Conservation (phyloP, 306 rosid genomes). For the Cicer yamashitae region DNA sequence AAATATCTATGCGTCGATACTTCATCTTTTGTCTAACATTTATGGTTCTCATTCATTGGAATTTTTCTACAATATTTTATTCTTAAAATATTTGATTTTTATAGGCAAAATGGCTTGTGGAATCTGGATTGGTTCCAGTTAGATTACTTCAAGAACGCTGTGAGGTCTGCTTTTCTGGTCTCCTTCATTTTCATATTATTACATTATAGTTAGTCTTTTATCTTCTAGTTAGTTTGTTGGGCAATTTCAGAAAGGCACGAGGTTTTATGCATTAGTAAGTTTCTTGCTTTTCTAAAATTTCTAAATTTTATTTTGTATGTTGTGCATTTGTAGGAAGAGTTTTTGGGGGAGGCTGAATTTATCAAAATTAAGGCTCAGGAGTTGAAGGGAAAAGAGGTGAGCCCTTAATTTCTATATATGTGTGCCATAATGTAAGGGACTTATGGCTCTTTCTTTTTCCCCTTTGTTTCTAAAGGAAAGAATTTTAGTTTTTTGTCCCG, state of each 20-base stretch:
- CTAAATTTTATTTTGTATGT: conserved; percentile 24
- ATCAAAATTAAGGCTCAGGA: conserved; percentile 97
- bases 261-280: conserved; percentile 24
- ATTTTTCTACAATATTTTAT: conserved; percentile 11
- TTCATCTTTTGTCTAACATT: conserved; percentile 15
- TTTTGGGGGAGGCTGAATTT: conserved; percentile 95
- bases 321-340: conserved; percentile 76
- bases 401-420: conserved; percentile 31
- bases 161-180: conserved; percentile 63
- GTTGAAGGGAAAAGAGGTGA: conserved; percentile 95
- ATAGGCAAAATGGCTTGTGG: conserved; percentile 97
- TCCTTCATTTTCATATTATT: background rate
- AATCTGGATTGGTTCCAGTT: conserved; percentile 78
- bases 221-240: conserved; percentile 35
- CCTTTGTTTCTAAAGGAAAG: conserved; percentile 13
- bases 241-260: background rate
- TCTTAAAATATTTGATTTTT: conserved; percentile 27
- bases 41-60: conserved; percentile 1
- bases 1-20: conserved; percentile 14
- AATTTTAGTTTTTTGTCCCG: conserved; percentile 7
- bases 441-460: conserved; percentile 4
- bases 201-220: conserved; percentile 29
- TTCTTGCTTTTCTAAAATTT: conserved; percentile 23
- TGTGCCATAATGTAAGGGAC: conserved; percentile 7
- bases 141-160: conserved; percentile 96